Conservation (phyloP, 257 asterid genomes). For the Solanum sitiens region DNA sequence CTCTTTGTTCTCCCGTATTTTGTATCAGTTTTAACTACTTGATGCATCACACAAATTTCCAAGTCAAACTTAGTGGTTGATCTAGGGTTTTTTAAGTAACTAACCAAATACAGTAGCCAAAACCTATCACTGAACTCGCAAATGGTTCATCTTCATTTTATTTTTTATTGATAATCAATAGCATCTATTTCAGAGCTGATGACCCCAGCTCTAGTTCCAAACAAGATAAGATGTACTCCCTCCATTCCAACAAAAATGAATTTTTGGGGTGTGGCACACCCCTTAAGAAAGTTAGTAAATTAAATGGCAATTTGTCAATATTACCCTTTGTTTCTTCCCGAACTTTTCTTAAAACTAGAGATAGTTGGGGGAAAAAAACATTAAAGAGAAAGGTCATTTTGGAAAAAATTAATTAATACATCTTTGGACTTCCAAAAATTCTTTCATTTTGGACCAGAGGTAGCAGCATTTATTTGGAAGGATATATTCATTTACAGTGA, state of each 20-base stretch:
- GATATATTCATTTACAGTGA: neutral
- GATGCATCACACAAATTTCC: neutral
- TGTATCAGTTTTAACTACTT: neutral
- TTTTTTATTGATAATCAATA: neutral
- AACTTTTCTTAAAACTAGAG: neutral
- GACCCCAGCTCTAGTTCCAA: neutral
- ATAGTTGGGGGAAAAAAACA: neutral
- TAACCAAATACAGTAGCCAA: neutral
- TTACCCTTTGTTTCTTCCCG: neutral
- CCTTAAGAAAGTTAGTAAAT: neutral
- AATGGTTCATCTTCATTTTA: neutral
- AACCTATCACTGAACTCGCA: neutral
- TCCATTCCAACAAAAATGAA: neutral
- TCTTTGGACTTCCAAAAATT: neutral
- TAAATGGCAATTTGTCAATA: neutral
- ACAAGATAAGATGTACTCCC: neutral
- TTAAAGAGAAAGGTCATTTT: neutral
- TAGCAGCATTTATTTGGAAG: neutral
- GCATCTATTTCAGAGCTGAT: neutral
- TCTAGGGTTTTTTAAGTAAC: neutral
- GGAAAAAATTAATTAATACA: neutral
- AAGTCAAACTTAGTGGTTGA: neutral
- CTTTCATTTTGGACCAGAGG: neutral
- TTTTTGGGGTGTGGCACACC: neutral
- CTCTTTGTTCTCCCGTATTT: neutral